Evolutionary conservation across 225 moss, liverwort and hornwort species (phyloP), one percentile per base, ranked within the genome.

Genomic region (Antitrichia curtipendula): DNA sequence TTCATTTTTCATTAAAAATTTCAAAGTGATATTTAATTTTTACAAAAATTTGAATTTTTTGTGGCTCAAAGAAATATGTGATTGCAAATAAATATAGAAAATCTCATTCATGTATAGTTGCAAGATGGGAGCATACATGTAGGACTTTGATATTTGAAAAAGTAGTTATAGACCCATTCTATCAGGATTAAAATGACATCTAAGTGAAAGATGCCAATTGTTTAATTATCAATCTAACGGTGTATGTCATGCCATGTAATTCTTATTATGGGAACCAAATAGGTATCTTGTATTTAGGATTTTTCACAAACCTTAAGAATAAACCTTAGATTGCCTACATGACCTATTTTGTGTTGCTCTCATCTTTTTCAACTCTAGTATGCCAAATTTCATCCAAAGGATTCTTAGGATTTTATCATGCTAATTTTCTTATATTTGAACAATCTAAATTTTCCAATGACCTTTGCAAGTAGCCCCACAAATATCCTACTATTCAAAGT

Each of bases 81-180:
- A 38, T 69, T 69, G 13, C 7, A 69, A 38, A 13, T 7, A 40
- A 13, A 40, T 40, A 8, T 24, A 24, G 4, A 36, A 41, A 69
- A 40, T 41, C 25, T 69, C 16, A 27, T 71, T 27, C 16, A 41
- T 5, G 0, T 41, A 24, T 36, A 40, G 4, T 69, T 69, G 41
- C 2, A 72, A 45, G 2, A 43, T 72, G 17, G 27, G 4, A 45
- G 17, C 45, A 9, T 16, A 27, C 2, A 69, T 68, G 22, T 23
- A 69, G 14, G 8, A 40, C 8, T 40, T 68, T 68, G 24, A 40
- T 24, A 7, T 69, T 69, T 69, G 40, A 14, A 69, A 69, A 40
- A 24, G 40, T 40, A 2, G 1, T 45, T 6, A 43, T 28, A 45
- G 14, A 2, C 4, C 5, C 2, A 1, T 43, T 6, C 2, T 72